A percentile compares a stretch with the other conserved stretches of the same genome.
phyloP scores from a whole-genome alignment of 352 stramenopile species.

The Phytophthora parvispora region DNA sequence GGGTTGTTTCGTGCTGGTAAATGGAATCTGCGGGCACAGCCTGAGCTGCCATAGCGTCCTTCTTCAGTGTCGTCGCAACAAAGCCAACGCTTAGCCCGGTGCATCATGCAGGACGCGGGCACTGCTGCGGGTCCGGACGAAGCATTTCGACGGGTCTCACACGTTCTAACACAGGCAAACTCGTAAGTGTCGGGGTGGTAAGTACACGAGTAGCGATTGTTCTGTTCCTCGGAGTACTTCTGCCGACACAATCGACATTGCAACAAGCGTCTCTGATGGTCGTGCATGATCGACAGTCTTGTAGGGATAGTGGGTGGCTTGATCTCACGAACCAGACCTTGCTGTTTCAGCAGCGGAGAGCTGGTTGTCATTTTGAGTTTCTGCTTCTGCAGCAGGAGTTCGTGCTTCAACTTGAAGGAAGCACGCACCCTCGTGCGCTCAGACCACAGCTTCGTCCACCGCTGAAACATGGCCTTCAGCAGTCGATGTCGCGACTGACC shows the following conservation, averaged over 20 bases:
- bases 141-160: constrained; percentile 44
- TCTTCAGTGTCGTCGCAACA: constrained; percentile 83
- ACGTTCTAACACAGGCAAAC: constrained; percentile 70
- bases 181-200: constrained; percentile 78
- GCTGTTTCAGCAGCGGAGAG: constrained; percentile 21
- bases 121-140: constrained; percentile 18
- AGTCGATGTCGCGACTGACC: constrained; percentile 39
- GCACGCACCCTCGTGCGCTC: constrained; percentile 61
- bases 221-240: constrained; percentile 81
- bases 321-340: constrained; percentile 14
- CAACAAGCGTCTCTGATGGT: constrained; percentile 64
- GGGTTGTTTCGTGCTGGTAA: constrained; percentile 61
- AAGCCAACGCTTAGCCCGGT: constrained; percentile 75
- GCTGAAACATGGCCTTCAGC: constrained; percentile 61
- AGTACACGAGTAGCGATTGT: constrained; percentile 67
- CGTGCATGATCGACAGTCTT: constrained; percentile 63
- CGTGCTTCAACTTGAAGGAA: constrained; percentile 78
- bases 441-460: constrained; percentile 72
- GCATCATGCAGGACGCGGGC: constrained; percentile 69
- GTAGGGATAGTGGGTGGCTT: constrained; percentile 26
- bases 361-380: constrained; percentile 34
- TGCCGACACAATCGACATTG: constrained; percentile 69
- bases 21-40: constrained; percentile 68
- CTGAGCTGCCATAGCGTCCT: constrained; percentile 71
- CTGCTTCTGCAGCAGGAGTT: constrained; percentile 64